These are phyloP conservation scores for Geotrichum bryndzae DNA, from an alignment of 1,139 yeast species.

Conservation along the genomic window DNA sequence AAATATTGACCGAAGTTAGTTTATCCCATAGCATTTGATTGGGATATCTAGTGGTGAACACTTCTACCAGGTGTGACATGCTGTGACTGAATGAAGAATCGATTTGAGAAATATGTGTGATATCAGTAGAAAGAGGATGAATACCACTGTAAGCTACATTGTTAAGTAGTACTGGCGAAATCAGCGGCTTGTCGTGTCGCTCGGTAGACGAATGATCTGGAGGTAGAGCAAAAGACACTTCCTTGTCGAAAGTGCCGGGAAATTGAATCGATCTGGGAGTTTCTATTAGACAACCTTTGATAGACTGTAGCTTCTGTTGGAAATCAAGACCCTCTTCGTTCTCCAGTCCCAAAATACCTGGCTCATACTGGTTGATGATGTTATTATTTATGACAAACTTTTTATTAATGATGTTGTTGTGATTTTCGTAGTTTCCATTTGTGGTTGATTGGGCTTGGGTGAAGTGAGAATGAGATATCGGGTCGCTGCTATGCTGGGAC, in stretches of 20 bases:
- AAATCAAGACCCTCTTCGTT: neutral
- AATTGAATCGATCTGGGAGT: slow-evolving; percentile 9
- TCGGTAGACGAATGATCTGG: slow-evolving; percentile 1
- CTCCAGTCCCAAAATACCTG: neutral
- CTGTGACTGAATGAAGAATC: slow-evolving; percentile 26
- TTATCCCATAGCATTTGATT: slow-evolving; percentile 36
- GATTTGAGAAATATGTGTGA: slow-evolving; percentile 29
- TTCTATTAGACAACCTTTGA: slow-evolving; percentile 8
- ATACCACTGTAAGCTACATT: neutral
- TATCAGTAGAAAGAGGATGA: slow-evolving; percentile 14
- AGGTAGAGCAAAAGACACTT: slow-evolving; percentile 8
- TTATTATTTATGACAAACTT: neutral
- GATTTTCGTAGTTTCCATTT: neutral
- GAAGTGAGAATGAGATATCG: neutral
- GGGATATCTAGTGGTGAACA: slow-evolving; percentile 33
- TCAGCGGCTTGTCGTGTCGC: neutral
- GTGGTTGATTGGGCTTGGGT: neutral
- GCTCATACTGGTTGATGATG: neutral
- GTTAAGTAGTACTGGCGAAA: neutral
- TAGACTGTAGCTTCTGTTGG: slow-evolving; percentile 8
- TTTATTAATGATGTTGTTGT: neutral
- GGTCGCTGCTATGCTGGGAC: neutral
- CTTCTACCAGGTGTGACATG: slow-evolving; percentile 29
- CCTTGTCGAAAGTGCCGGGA: slow-evolving; percentile 2
- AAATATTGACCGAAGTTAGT: slow-evolving; percentile 31